These are phyloP conservation scores for Fusarium subtropicale DNA, from an alignment of 2,329 filamentous ascomycete genomes.

Conservation along the genomic window DNA sequence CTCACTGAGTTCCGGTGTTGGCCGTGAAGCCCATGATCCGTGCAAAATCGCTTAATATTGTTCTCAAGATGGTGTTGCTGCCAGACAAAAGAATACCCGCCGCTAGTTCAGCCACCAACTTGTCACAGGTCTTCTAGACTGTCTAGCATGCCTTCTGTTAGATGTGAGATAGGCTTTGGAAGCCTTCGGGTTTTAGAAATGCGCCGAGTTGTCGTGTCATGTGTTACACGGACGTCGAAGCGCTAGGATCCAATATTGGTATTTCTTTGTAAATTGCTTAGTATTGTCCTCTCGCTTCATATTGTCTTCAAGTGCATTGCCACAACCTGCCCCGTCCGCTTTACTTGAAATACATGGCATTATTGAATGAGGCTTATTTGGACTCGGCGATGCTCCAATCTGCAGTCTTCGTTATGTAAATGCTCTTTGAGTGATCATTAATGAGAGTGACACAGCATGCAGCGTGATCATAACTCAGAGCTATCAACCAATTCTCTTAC, in stretches of 20 bases:
- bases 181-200: not conserved
- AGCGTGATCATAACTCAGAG: not conserved
- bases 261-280: conserved; percentile 43
- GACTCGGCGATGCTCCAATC: not conserved
- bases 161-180: not conserved
- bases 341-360: not conserved
- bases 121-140: conserved; percentile 13
- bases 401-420: not conserved
- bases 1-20: conserved; percentile 5
- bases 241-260: conserved; percentile 14
- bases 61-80: conserved; percentile 44
- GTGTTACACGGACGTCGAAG: conserved; percentile 7
- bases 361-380: not conserved
- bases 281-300: conserved; percentile 49
- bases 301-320: conserved; percentile 26
- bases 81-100: conserved; percentile 22
- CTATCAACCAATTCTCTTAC: not conserved
- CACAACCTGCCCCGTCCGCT: not conserved
- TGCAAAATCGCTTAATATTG: conserved; percentile 40
- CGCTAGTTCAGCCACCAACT: conserved; percentile 18
- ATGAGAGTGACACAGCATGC: not conserved
- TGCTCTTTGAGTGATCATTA: not conserved
- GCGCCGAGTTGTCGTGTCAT: conserved; percentile 1
- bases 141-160: not conserved
- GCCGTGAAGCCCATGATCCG: conserved; percentile 33